These are phyloP conservation scores for Colletotrichum sp. DNA, from an alignment of 2,329 filamentous ascomycete genomes.

Conservation along the genomic window DNA sequence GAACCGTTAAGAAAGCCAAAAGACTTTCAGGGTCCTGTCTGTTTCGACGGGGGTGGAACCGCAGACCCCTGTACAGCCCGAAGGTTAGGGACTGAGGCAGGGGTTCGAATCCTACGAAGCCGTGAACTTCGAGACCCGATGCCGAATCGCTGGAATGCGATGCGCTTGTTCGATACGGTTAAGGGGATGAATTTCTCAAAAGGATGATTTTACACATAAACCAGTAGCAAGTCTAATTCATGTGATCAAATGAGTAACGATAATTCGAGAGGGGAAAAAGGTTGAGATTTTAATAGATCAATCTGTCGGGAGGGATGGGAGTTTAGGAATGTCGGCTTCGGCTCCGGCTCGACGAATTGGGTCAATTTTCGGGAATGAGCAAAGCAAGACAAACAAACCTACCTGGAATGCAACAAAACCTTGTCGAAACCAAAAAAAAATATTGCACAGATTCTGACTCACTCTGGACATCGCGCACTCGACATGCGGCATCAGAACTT, in stretches of 20 bases:
- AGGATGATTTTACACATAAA: accelerated
- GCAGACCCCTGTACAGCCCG: neutral
- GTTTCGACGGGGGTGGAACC: neutral
- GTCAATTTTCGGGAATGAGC: neutral
- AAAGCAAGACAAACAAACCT: neutral
- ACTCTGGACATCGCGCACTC: neutral
- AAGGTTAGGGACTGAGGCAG: neutral
- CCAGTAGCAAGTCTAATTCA: neutral
- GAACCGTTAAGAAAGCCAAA: neutral
- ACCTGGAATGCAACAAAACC: neutral
- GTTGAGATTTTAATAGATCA: neutral
- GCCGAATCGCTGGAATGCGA: neutral
- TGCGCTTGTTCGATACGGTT: neutral
- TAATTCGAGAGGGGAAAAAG: neutral
- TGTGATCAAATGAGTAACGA: neutral
- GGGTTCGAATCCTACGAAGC: neutral
- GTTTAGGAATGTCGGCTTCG: neutral
- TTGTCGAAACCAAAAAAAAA: neutral
- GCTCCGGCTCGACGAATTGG: neutral
- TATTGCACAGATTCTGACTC: neutral
- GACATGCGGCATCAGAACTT: neutral
- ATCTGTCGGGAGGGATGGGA: neutral
- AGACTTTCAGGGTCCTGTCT: neutral
- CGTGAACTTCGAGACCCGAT: neutral
- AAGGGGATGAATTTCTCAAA: neutral